A percentile compares a stretch with the other conserved stretches of the same genome.
These are phyloP conservation scores for Ceratocystis alfenasii DNA, from an alignment of 2,329 filamentous ascomycete genomes.

Conservation along the genomic window DNA sequence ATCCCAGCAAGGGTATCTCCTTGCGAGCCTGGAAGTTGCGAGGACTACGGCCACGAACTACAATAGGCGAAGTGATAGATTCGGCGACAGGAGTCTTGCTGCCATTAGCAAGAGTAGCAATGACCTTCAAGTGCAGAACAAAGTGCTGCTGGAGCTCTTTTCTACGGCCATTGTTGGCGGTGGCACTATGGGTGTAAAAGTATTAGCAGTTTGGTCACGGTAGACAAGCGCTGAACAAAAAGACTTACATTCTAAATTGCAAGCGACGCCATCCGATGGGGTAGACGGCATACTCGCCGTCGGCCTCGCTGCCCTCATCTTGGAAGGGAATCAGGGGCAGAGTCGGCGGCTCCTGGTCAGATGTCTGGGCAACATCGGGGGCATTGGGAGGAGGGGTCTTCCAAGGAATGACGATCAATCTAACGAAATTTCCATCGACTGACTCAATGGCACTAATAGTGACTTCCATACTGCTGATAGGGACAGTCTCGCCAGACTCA, in stretches of 20 bases:
- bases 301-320: conserved; percentile 46
- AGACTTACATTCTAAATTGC: conserved; percentile 67
- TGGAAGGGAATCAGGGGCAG: conserved; percentile 61
- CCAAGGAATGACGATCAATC: conserved; percentile 94
- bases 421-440: conserved; percentile 80
- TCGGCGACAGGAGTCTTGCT: conserved; percentile 71
- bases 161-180: conserved; percentile 85
- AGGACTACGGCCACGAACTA: conserved; percentile 84
- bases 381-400: conserved; percentile 81
- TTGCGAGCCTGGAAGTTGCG: conserved; percentile 91
- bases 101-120: conserved; percentile 74
- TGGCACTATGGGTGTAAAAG: conserved; percentile 47
- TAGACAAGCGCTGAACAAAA: background rate
- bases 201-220: conserved; percentile 22
- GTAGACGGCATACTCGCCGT: conserved; percentile 78
- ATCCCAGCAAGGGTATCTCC: conserved; percentile 74
- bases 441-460: conserved; percentile 88
- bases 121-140: conserved; percentile 72
- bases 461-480: conserved; percentile 72
- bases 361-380: conserved; percentile 49
- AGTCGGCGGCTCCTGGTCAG: conserved; percentile 75
- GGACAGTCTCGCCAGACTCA: conserved; percentile 72
- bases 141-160: conserved; percentile 97
- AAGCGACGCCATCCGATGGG: conserved; percentile 89
- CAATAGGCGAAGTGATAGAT: conserved; percentile 77